Conservation (phyloP, 78 protist species). For the slime mould (Dictyostelium discoideum) region DNA sequence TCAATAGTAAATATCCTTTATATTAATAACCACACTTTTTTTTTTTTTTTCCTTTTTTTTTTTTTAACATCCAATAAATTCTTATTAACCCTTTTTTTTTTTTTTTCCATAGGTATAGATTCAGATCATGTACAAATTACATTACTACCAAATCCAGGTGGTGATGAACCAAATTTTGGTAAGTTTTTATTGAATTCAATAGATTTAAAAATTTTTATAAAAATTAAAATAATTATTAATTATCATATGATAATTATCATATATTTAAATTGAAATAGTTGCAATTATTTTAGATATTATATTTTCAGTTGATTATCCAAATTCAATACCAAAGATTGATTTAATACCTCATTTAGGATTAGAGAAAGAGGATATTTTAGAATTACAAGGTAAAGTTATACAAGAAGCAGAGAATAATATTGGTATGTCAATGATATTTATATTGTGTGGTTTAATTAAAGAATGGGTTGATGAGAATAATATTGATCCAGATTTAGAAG, state of each 20-base stretch:
- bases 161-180: conserved; percentile 66
- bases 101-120: neutral
- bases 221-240: neutral
- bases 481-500: conserved; percentile 49
- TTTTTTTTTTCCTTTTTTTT: neutral
- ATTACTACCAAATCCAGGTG: conserved; percentile 70
- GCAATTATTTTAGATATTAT: conserved; percentile 70
- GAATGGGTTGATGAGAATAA: conserved; percentile 77
- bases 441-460: conserved; percentile 57
- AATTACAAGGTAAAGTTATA: neutral
- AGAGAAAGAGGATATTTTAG: conserved; percentile 23
- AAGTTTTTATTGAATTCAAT: neutral
- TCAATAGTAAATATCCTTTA: conserved; percentile 12
- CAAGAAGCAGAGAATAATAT: conserved; percentile 53
- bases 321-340: conserved; percentile 52
- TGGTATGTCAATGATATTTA: conserved; percentile 76
- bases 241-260: no score
- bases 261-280: no score
- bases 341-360: conserved; percentile 29
- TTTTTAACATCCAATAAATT: no score
- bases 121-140: conserved; percentile 62
- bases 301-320: conserved; percentile 75
- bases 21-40: neutral
- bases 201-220: no score
- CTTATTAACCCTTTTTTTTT: neutral